Base-by-base conservation (phyloP, 2,329 filamentous ascomycete genomes). In the Dothistroma pini region DNA sequence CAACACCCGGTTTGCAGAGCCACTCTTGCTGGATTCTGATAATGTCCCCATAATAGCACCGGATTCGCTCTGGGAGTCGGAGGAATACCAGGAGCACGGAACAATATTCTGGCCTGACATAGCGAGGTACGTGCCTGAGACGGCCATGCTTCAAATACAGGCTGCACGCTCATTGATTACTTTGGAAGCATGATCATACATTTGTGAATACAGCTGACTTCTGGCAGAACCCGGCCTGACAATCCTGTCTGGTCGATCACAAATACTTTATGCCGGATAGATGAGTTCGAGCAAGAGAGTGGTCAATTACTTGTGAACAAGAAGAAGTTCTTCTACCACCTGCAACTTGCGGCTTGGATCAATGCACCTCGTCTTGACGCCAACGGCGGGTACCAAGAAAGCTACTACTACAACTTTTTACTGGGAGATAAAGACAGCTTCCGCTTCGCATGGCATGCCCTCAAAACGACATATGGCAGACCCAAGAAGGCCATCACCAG, bases 231-330 rank as follows among this genome's bases (percentile, higher is more conserved):
- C 7, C 66, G 67, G n/a, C 56, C 58, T n/a, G 62, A 69, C 48
- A 66, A 69, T 49, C 67, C 67, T 2, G 59, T 69, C 21, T 73
- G 71, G 68, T 69, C 71, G 38, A 74, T 73, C 60, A 71, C 70
- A 11, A 74, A 74, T 63, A 74, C 73, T 5, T 16, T 53, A 14
- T 75, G 71, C 56, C 65, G 66, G 8, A 70, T 69, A 64, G 66
- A 74, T 59, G 73, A 74, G 59, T 75, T 71, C 57, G 73, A 74
- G 52, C 62, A 65, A 34, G 71, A 75, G 58, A 72, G 68, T 41
- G 73, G 73, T n/a, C 73, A 75, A 61, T 58, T 75, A 29, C 60
- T 75, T 16, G 69, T 75, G 22, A 71, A 75, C 62, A 75, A 75
- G 63, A 53, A 61, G 14, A 67, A 67, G 32, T 74, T 68, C 67